phyloP scores from a whole-genome alignment of 441 rosid genomes.

The Erodium trifolium region DNA sequence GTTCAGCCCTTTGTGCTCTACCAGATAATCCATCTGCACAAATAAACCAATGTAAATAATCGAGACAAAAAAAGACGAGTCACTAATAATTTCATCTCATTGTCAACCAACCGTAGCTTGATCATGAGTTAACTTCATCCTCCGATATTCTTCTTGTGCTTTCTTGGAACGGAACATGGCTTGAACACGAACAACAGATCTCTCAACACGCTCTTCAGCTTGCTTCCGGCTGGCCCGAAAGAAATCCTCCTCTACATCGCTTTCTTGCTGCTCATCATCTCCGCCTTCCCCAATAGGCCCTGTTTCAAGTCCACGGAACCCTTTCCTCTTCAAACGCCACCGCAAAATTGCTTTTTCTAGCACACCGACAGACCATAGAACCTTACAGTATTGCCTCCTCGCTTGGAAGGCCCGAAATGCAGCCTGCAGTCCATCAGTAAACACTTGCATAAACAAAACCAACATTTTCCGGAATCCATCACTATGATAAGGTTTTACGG shows the following conservation, averaged over 20 bases:
- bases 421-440: conserved; percentile 44
- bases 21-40: conserved; percentile 46
- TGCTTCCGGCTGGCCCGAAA: conserved; percentile 68
- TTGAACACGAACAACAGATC: conserved; percentile 76
- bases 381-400: conserved; percentile 72
- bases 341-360: conserved; percentile 84
- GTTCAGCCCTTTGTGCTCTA: conserved; percentile 20
- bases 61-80: not conserved
- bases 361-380: conserved; percentile 92
- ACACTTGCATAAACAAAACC: not conserved
- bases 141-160: conserved; percentile 80
- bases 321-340: conserved; percentile 92
- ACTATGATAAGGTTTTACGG: not conserved
- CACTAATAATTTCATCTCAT: not conserved
- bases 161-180: conserved; percentile 96
- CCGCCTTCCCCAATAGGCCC: conserved; percentile 21
- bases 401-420: conserved; percentile 74
- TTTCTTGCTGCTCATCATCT: conserved; percentile 30
- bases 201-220: conserved; percentile 86
- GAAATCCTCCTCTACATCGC: conserved; percentile 67
- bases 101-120: conserved; percentile 54
- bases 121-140: conserved; percentile 64
- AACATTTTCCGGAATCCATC: not conserved
- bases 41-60: not conserved
- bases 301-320: conserved; percentile 77